Evolutionary conservation across 2,329 filamentous ascomycete genomes (phyloP), one percentile per base, ranked within the genome.

Genomic region (Sporothrix humicola): DNA sequence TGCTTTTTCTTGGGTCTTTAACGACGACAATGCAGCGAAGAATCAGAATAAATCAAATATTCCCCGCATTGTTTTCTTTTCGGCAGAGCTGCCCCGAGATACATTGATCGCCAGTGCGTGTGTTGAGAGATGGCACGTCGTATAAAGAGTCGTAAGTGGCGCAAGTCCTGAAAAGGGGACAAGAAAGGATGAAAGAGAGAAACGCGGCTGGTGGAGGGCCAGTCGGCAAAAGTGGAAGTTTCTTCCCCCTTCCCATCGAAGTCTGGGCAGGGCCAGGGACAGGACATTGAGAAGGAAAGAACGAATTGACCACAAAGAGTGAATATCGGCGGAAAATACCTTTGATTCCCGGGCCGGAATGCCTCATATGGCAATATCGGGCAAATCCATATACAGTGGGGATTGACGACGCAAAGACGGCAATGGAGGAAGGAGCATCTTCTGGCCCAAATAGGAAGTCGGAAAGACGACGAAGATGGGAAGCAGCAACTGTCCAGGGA

Each of bases 331-430:
- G 59, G 42, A 65, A 42, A 46, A 23, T 13, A 65, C 37, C 4
- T 65, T 65, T 37, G 42, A 26, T 48, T 26, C 10, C 59, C 61
- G 61, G 61, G 42, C 61, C 61, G 61, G 20, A 48, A 6, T 66
- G 61, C 61, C 61, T 65, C 42, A 46, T 65, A 46, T 65, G 61
- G 61, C 42, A 48, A 26, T 26, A 48, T 66, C 42, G 42, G 37
- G 59, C 56, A 20, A 20, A 37, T 20, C 31, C 37, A 56, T 44
- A 20, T 63, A 61, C 58, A 3, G 37, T 42, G 61, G 20, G 10
- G 7, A 48, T 46, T 26, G 13, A n/a, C 59, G 10, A 46, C 13
- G 15, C 26, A 66, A 48, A 48, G 2, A 20, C 17, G 42, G 59
- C 10, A 65, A 23, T 44, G 59, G 59, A 31, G 37, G 42, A n/a